Base-by-base conservation (phyloP, 352 stramenopile genomes). In the Globisporangium splendens region DNA sequence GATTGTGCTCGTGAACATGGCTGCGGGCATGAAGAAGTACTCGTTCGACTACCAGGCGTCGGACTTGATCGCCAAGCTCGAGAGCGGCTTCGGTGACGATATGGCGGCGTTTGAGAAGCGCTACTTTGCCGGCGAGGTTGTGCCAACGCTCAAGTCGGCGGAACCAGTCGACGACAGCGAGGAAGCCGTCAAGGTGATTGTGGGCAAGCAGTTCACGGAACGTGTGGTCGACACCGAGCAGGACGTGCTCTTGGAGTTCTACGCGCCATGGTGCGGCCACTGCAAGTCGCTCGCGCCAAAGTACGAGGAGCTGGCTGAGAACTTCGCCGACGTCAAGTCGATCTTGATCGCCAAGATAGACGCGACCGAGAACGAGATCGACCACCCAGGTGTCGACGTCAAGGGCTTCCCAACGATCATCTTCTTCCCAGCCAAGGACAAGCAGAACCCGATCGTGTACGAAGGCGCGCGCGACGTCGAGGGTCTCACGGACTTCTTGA, bases 271-370 rank as follows among this genome's bases (percentile, higher is more conserved):
- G 81, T 91, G 81, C 73, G 80, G 80, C 33, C 73, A 88, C 69
- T 96, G 79, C 69, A 96, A 79, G 79, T 64, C 79, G n/a, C 79
- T 98, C 18, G 88, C 84, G 11, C 91, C 91, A 47, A 91, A 89
- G 70, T 97, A 95, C 71, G 88, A 96, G 62, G 88, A 96, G 71
- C 74, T 97, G 51, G 90, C 84, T 20, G 84, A 94, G 69, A 83
- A 77, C 50, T 97, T 96, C 57, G 77, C 83, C 2, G 79, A 96
- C 54, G 88, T 96, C 33, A 85, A 97, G 61, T 93, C 80, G 63
- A 88, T 98, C 44, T 59, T 98, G 43, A 97, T 98, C 65, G 93
- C 84, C 62, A 98, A 98, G 89, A 98, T 98, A 70, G 95, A 98
- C 68, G 80, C 91, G 38, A 98, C 93, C 3, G 91, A 91, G 53